Evolutionary conservation across 2,329 filamentous ascomycete species (phyloP).

Genomic region (Pseudogymnoascus sp.): DNA sequence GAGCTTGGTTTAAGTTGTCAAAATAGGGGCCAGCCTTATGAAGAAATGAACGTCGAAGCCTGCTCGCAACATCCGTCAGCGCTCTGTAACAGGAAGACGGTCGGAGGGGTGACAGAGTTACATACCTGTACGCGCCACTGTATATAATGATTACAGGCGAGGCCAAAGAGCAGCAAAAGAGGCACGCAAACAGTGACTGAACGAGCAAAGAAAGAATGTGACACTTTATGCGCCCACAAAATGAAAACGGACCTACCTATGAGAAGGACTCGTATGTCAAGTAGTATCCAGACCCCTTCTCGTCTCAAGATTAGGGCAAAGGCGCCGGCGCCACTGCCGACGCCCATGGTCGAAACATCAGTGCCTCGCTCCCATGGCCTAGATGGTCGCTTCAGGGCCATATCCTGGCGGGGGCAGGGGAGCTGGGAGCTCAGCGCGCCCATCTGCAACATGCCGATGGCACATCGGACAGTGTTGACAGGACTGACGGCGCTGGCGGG

Average conservation of each 20-base stretch:
- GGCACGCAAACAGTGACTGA: not conserved
- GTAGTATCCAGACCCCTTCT: not conserved
- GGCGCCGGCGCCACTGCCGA: constrained; percentile 2
- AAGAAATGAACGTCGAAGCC: not conserved
- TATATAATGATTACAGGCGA: constrained; percentile 1
- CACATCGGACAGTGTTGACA: not conserved
- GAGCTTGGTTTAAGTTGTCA: constrained; percentile 3
- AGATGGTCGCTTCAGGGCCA: not conserved
- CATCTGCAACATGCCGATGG: not conserved
- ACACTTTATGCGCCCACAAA: constrained; percentile 2
- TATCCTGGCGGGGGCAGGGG: not conserved
- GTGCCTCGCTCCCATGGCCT: constrained; percentile 1
- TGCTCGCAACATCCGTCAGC: not conserved
- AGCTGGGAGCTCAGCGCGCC: not conserved
- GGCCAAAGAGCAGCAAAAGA: constrained; percentile 2
- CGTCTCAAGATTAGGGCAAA: constrained; percentile 6
- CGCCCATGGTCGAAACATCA: constrained; percentile 3
- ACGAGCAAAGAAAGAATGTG: not conserved
- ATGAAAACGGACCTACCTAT: not conserved
- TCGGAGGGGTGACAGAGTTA: not conserved
- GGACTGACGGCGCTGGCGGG: not conserved
- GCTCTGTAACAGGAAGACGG: not conserved
- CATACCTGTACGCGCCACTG: constrained; percentile 4
- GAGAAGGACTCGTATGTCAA: not conserved
- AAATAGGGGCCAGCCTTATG: constrained; percentile 4